Percentiles rank a stretch among this genome's conserved stretches.
phyloP scores from a whole-genome alignment of 805 yeast genomes.

The Metschnikowia continentalis region DNA sequence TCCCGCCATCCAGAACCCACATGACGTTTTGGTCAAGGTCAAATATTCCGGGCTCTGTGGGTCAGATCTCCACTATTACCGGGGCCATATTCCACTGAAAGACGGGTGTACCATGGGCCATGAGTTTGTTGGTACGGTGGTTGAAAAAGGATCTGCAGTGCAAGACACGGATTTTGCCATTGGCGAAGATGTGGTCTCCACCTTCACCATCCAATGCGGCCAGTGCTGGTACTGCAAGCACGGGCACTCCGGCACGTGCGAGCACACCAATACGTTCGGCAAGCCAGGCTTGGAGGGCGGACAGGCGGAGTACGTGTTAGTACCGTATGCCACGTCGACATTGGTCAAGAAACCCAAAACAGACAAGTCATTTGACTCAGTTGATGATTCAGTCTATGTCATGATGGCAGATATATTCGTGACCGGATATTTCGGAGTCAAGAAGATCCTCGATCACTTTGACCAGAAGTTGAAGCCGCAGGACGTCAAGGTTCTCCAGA shows the following conservation, averaged over 20 bases:
- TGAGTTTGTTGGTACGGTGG: slow-evolving; percentile 45
- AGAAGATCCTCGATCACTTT: slow-evolving; percentile 39
- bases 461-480: slow-evolving; percentile 9
- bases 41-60: slow-evolving; percentile 51
- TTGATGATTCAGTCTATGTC: slow-evolving; percentile 45
- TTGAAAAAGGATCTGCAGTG: slow-evolving; percentile 32
- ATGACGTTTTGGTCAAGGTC: slow-evolving; percentile 47
- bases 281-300: slow-evolving; percentile 55
- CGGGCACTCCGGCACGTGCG: slow-evolving; percentile 54
- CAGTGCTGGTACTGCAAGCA: slow-evolving; percentile 54
- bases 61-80: slow-evolving; percentile 49
- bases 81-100: slow-evolving; percentile 44
- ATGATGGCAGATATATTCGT: slow-evolving; percentile 64
- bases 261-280: slow-evolving; percentile 53
- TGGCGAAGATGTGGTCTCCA: slow-evolving; percentile 43
- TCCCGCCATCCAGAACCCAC: slow-evolving; percentile 34
- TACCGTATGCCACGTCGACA: slow-evolving; percentile 55
- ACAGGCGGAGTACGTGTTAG: slow-evolving; percentile 57
- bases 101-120: slow-evolving; percentile 47
- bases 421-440: slow-evolving; percentile 58
- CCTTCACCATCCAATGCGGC: slow-evolving; percentile 58
- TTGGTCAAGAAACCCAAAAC: slow-evolving; percentile 40
- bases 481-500: slow-evolving; percentile 42
- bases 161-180: slow-evolving; percentile 26
- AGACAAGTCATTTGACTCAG: slow-evolving; percentile 13